These are phyloP conservation scores for Collariella sp. DNA, from an alignment of 495 filamentous ascomycete genomes.

Conservation along the genomic window DNA sequence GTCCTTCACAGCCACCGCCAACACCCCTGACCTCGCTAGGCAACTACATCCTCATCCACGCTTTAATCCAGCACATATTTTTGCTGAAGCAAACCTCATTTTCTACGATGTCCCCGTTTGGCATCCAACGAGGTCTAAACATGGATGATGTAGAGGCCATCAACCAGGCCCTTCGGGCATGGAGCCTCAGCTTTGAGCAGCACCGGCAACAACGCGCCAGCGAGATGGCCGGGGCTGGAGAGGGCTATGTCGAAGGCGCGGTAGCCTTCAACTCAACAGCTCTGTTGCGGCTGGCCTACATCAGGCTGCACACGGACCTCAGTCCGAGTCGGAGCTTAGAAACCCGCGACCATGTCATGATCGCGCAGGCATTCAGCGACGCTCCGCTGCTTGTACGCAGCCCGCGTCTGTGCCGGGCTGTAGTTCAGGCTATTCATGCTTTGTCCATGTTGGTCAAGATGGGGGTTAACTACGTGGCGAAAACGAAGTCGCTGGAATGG, in stretches of 20 bases:
- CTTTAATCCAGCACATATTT: slow-evolving; percentile 62
- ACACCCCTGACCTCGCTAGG: slow-evolving; percentile 53
- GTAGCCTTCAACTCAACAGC: slow-evolving; percentile 62
- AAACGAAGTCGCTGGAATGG: slow-evolving; percentile 60
- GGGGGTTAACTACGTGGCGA: slow-evolving; percentile 60
- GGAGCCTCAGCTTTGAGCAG: slow-evolving; percentile 56
- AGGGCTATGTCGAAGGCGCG: slow-evolving; percentile 45
- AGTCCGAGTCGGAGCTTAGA: slow-evolving; percentile 53
- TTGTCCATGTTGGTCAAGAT: slow-evolving; percentile 59
- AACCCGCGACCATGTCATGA: slow-evolving; percentile 51
- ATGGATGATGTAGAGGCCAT: slow-evolving; percentile 49
- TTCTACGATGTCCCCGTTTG: slow-evolving; percentile 36
- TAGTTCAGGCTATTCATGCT: slow-evolving; percentile 61
- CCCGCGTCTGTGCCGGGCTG: slow-evolving; percentile 48
- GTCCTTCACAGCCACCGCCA: slow-evolving; percentile 37
- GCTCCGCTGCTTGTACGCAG: slow-evolving; percentile 51
- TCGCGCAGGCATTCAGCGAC: slow-evolving; percentile 50
- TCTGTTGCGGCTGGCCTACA: slow-evolving; percentile 56
- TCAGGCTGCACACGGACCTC: slow-evolving; percentile 58
- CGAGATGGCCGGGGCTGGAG: slow-evolving; percentile 29
- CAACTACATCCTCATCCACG: slow-evolving; percentile 60
- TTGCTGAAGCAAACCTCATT: slow-evolving; percentile 52
- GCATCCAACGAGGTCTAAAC: slow-evolving; percentile 38
- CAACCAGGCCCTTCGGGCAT: slow-evolving; percentile 51
- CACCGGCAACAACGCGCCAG: slow-evolving; percentile 34